Evolutionary conservation across 495 filamentous ascomycete species (phyloP).

Genomic region (Podospora pseudopauciseta): DNA sequence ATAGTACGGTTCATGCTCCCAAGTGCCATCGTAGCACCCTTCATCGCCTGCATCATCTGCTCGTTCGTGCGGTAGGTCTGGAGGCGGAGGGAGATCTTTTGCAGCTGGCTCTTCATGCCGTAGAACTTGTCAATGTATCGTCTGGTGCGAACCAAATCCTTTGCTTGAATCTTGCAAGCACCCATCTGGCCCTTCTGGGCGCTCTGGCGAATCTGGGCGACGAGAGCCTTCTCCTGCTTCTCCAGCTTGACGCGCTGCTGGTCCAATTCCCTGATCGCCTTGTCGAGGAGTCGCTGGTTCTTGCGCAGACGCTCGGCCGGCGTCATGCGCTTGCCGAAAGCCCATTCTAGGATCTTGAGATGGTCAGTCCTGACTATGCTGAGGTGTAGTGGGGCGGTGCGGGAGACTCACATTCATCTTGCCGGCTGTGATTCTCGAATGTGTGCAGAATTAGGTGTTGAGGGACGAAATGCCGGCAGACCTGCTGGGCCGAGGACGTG

Average conservation of each 20-base stretch:
- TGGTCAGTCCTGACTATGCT: conserved; percentile 18
- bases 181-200: conserved; percentile 97
- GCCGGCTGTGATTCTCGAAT: neutral
- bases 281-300: conserved; percentile 93
- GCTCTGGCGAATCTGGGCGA: conserved; percentile 93
- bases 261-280: conserved; percentile 93
- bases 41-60: conserved; percentile 99
- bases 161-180: conserved; percentile 94
- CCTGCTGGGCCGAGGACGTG: conserved; percentile 1
- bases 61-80: conserved; percentile 96
- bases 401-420: conserved; percentile 38
- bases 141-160: conserved; percentile 90
- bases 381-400: neutral
- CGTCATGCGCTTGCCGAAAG: conserved; percentile 97
- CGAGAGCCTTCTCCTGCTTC: conserved; percentile 95
- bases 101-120: conserved; percentile 92
- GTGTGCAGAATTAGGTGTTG: neutral
- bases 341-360: conserved; percentile 88
- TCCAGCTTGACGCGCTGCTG: conserved; percentile 91
- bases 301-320: conserved; percentile 94
- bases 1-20: conserved; percentile 96
- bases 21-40: conserved; percentile 86
- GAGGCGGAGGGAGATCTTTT: conserved; percentile 91
- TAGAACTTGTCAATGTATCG: conserved; percentile 98
- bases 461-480: neutral